These are phyloP conservation scores for Lachancea thermotolerans DNA, from an alignment of 805 yeast genomes.

Conservation along the genomic window DNA sequence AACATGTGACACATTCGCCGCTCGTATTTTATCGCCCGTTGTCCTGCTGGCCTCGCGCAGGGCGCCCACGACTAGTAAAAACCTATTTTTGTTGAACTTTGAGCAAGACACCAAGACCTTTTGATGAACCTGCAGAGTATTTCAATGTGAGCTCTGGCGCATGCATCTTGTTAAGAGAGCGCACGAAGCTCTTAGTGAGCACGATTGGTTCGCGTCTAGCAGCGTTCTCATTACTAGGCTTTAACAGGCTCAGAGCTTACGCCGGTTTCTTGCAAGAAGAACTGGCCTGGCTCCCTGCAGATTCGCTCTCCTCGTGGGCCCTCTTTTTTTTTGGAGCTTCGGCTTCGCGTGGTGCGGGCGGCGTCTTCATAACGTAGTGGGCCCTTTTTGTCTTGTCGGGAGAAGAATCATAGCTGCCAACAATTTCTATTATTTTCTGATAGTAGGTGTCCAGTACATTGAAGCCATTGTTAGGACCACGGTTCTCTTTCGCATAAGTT, in stretches of 20 bases:
- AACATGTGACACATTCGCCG: too few species aligned
- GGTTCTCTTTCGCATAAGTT: conserved; percentile 6
- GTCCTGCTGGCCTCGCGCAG: too few species aligned
- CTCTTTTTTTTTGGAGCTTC: not conserved
- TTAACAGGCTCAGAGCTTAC: not conserved
- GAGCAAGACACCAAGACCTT: too few species aligned
- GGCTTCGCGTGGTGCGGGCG: not conserved
- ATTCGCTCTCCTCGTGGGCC: not conserved
- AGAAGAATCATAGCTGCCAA: conserved; percentile 35
- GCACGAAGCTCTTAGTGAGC: too few species aligned
- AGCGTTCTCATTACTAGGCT: too few species aligned
- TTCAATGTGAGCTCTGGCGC: too few species aligned
- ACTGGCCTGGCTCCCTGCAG: not conserved
- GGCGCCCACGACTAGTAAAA: too few species aligned
- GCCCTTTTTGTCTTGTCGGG: conserved; percentile 23
- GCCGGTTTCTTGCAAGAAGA: conserved; percentile 3
- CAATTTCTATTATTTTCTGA: conserved; percentile 41
- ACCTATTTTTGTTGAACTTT: too few species aligned
- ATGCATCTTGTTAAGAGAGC: too few species aligned
- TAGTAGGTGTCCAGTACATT: conserved; percentile 44
- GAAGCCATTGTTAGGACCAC: conserved; percentile 26
- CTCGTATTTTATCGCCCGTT: too few species aligned
- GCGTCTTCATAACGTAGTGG: conserved; percentile 15
- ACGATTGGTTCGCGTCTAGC: too few species aligned
- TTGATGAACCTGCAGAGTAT: too few species aligned